Base-by-base conservation (phyloP, 1,139 yeast species). In the Saccharomycopsis hybrid region DNA sequence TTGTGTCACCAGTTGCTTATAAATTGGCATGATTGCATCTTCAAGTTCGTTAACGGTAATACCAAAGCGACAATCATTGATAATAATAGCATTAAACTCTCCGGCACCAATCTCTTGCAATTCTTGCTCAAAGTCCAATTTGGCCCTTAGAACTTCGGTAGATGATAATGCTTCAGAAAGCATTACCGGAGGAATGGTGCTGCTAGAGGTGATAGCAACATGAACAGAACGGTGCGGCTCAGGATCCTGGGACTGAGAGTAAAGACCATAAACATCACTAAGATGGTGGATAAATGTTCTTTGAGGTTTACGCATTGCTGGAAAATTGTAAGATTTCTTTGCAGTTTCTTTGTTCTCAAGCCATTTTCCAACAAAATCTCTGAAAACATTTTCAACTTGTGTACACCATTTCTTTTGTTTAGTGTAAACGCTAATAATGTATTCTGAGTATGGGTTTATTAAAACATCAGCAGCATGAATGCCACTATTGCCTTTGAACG, bases 191-290 rank as follows among this genome's bases (percentile, higher is more conserved):
- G 70, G 70, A 4, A 64, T 56, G 3, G 54, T 57, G 0, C 79
- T 62, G 8, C 52, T 50, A 55, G 52, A 62, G 4, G 58, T 61
- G 45, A 71, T 67, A 51, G 76, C 77, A 11, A 88, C 71, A 54
- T 77, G 82, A 0, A 87, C 90, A 11, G 83, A 77, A 56, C 96
- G 66, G 51, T 78, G 73, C 0, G 96, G 96, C 56, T 87, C 96
- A 2, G 77, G 77, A 62, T 87, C 96, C 58, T 85, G 90, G 1
- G 92, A 78, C 59, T 85, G 89, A 0, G 85, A 72, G 58, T 77
- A 80, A 13, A 88, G 61, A 5, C 73, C 70, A 61, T 72, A 87
- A 0, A 77, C 65, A 35, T 72, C 76, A 0, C 90, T 83, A 43
- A 89, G 62, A 52, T 79, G 80, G 59, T 82, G 92, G 24, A 89